Percentiles rank a stretch among this genome's conserved stretches.
Evolutionary conservation across 257 asterid genomes (phyloP).

Genomic region (Solanum megistacrolobum): DNA sequence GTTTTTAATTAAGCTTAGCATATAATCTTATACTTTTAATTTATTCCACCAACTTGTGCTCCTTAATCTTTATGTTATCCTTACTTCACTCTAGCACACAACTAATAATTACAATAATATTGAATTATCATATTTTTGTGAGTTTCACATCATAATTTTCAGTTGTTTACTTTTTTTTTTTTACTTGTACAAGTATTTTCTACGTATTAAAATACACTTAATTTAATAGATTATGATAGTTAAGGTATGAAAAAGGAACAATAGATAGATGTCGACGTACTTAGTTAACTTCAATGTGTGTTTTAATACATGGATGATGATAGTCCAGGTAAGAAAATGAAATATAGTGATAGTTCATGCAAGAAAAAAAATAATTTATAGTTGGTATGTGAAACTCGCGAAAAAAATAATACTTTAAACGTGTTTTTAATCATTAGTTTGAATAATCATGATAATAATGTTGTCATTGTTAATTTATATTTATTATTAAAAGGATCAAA

Average conservation of each 20-base stretch:
- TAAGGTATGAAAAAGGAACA: neutral
- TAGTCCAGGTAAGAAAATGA: neutral
- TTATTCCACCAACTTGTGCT: neutral
- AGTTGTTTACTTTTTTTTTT: no score
- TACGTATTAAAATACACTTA: neutral
- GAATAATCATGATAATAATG: neutral
- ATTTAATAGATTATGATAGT: neutral
- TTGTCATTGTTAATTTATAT: neutral
- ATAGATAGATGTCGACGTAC: neutral
- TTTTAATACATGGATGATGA: neutral
- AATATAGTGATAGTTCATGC: neutral
- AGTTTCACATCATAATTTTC: neutral
- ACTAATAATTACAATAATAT: neutral
- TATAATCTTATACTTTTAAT: neutral
- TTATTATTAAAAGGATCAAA: neutral
- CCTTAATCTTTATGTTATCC: neutral
- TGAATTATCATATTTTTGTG: neutral
- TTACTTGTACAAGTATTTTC: rapidly evolving
- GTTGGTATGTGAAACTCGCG: rapidly evolving
- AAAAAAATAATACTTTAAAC: no score
- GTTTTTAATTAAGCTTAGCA: neutral
- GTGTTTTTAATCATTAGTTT: neutral
- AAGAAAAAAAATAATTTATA: rapidly evolving
- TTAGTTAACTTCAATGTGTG: neutral
- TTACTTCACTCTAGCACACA: neutral